Evolutionary conservation across 2,329 filamentous ascomycete species (phyloP).

Genomic region (Mycosphaerella sp.): DNA sequence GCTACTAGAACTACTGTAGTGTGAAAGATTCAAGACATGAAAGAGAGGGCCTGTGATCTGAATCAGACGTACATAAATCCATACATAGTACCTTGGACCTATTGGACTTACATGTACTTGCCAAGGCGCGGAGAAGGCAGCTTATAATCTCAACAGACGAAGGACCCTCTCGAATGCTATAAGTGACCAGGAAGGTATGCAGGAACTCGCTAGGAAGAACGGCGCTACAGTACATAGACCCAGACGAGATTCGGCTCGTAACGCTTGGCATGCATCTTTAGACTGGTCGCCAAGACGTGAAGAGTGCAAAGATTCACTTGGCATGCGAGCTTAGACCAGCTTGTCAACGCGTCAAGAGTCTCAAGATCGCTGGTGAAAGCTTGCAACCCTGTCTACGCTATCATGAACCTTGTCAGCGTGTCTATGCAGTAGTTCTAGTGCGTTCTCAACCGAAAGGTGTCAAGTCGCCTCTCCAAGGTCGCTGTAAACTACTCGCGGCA

Average conservation of each 20-base stretch:
- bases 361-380: neutral
- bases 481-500: conserved; percentile 35
- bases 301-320: neutral
- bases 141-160: neutral
- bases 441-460: conserved; percentile 26
- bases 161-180: too few relatives aligned
- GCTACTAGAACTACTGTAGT: too few relatives aligned
- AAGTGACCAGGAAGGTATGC: too few relatives aligned
- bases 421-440: too few relatives aligned
- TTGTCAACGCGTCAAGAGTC: neutral
- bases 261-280: neutral
- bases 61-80: too few relatives aligned
- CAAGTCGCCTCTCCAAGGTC: conserved; percentile 30
- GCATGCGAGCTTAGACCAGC: neutral
- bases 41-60: too few relatives aligned
- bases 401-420: neutral
- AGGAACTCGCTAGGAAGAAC: too few relatives aligned
- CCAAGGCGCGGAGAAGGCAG: neutral
- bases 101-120: too few relatives aligned
- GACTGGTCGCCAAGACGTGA: neutral
- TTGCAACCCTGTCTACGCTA: neutral
- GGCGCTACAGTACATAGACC: too few relatives aligned
- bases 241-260: neutral
- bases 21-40: too few relatives aligned
- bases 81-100: too few relatives aligned